Evolutionary conservation across 1,139 yeast genomes (phyloP), one percentile per base, ranked within the genome.

Genomic region (Hanseniaspora gamundiae): DNA sequence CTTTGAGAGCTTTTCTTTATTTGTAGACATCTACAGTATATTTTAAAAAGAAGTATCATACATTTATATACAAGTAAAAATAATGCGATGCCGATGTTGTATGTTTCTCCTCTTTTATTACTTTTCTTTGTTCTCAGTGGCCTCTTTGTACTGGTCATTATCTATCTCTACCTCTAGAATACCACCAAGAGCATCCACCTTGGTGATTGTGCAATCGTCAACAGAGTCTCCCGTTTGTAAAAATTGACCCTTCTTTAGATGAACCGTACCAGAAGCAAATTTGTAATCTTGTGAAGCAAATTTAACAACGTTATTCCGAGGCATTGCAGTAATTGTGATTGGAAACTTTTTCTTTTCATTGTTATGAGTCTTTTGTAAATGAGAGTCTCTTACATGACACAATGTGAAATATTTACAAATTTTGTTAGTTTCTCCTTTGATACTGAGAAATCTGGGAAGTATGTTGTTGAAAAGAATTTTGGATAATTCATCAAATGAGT

Each of bases 401-500:
- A 73, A 53, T 0, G 69, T 65, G 64, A 71, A 73, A 55, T 66
- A 73, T 1, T 63, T 59, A 8, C 52, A 55, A 5, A 69, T 61
- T 22, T 57, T 55, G 5, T 56, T 58, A 1, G 63, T 49, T 2
- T 62, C 58, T 36, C 54, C 54, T 39, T 56, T 60, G 39, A 67
- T 50, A 5, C 59, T 56, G 35, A 58, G 59, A 38, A 64, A 65
- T 45, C 65, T 53, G 2, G 65, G 52, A 41, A 63, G 65, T 30
- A 66, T 55, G 43, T 60, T 62, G 27, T 20, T 36, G 51, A 61
- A 49, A 4, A 58, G 46, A 44, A 62, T 51, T 10, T 55, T 44
- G 10, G 55, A 48, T 1, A 61, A 46, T 17, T 57, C 54, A 2
- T 48, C 49, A 13, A 52, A 45, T 1, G 51, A 42, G 48, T 63